Evolutionary conservation across 192 early-diverging fungal genomes (phyloP), one percentile per base, ranked within the genome.

Genomic region (Chytriomyces confervae): DNA sequence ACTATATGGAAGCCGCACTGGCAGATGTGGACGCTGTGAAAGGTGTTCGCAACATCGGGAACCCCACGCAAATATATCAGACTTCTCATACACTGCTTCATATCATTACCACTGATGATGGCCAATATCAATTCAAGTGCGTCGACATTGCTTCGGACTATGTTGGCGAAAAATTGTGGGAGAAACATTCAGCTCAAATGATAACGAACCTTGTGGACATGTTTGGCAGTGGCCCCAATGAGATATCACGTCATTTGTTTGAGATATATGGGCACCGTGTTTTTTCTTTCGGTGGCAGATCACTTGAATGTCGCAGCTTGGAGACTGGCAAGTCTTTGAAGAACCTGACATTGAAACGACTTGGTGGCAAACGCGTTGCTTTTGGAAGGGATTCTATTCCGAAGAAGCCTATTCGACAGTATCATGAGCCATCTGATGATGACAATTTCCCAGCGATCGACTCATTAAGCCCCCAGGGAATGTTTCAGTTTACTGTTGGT

Each of bases 401-500:
- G 5, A 47, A 2, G 0, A 68, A 77, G 36, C 77, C 71, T 68
- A 13, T 49, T 24, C 69, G 0, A 5, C 76, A 78, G 9, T 78
- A 78, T 44, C 76, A 77, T 48, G 77, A 78, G 45, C 75, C 77
- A 79, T 75, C 77, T 24, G 27, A 78, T 43, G 77, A 78, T 79
- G 77, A 78, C 45, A 23, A n/a, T 76, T 76, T 76, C 70, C 75
- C 68, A 57, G 75, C 73, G 45, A 68, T 78, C 23, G 77, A 78
- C 71, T 68, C 77, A 29, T 45, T 78, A n/a, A 78, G 77, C 71
- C 16, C 77, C 5, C 77, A 78, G 77, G 77, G 77, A 78, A 78
- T 78, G 77, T 78, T 78, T 68, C 77, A 78, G 44, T 78, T 78
- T 67, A 78, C 77, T 75, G 77, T 77, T 68, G 77, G 69, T 61